These are phyloP conservation scores for Trichophyton simii DNA, from an alignment of 2,329 filamentous ascomycete genomes.

Conservation along the genomic window DNA sequence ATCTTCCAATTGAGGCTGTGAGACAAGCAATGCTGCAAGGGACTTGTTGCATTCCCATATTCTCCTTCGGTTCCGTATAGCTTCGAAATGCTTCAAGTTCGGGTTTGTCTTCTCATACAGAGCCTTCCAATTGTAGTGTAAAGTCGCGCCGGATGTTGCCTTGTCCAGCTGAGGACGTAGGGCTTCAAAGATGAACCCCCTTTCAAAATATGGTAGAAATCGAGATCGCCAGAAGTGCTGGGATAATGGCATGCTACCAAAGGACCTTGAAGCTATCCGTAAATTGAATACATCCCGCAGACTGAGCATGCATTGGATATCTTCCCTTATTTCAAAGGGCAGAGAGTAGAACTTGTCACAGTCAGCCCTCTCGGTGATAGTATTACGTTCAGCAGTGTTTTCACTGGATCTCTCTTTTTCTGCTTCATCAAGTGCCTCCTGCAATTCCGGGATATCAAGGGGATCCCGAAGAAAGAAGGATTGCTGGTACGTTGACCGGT, in stretches of 20 bases:
- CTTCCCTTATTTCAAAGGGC: slow-evolving; percentile 14
- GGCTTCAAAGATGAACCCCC: slow-evolving; percentile 14
- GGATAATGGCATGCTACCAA: slow-evolving; percentile 13
- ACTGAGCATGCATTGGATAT: slow-evolving; percentile 13
- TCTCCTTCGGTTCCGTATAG: slow-evolving; percentile 12
- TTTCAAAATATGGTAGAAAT: slow-evolving; percentile 13
- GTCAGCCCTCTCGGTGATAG: slow-evolving; percentile 4
- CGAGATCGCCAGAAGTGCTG: slow-evolving; percentile 17
- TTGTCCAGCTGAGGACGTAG: not conserved
- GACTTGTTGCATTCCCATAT: slow-evolving; percentile 13
- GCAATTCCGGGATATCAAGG: slow-evolving; percentile 10
- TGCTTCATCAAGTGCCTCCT: slow-evolving; percentile 2
- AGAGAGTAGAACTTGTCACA: slow-evolving; percentile 13
- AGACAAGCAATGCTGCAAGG: slow-evolving; percentile 11
- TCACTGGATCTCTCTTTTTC: not conserved
- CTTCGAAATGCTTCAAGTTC: not conserved
- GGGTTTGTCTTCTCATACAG: slow-evolving; percentile 13
- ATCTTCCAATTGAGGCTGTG: not conserved
- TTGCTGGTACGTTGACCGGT: slow-evolving; percentile 5
- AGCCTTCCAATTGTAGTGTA: slow-evolving; percentile 16
- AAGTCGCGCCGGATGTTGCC: not conserved
- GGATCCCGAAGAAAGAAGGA: slow-evolving; percentile 8
- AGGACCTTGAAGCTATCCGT: slow-evolving; percentile 14
- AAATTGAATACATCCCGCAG: slow-evolving; percentile 11
- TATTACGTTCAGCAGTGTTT: not conserved